Evolutionary conservation across 345 rosid species (phyloP), one percentile per base, ranked within the genome.

Genomic region (Arabis alpina): DNA sequence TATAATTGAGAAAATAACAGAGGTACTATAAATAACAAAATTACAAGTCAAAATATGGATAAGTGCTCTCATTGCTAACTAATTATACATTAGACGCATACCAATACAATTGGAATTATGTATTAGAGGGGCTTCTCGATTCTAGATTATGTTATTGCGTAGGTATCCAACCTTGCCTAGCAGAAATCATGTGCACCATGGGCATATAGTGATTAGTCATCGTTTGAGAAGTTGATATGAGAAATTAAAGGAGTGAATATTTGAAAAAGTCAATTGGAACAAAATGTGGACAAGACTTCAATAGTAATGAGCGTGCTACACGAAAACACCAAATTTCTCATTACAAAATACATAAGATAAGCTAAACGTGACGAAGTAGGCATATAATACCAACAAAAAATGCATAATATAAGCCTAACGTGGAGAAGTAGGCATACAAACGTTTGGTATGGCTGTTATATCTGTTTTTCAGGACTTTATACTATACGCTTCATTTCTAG

Each of bases 371-470:
- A 57, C 23, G 61, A 66, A 50, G 34, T 74, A 50, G 27, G 54
- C 66, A 73, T 65, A 49, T 32, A 73, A 65, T 71, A 62, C 55
- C 69, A 19, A 44, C 7, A 62, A 13, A 44, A 25, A 74, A 10
- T 28, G 49, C 56, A 48, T 47, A 55, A 54, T 49, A 54, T 68
- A 75, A 69, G 47, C 48, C 5, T 73, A 75, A 69, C 79, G 72
- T 73, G 67, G 54, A 73, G 54, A 74, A 37, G 25, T 74, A 60
- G 42, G 57, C 63, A 67, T 67, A 44, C 45, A 43, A 51, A 53
- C 14, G 78, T 74, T 74, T 74, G 78, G 78, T 74, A 44, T 43
- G 68, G 56, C 73, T 74, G 73, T 61, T 74, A 60, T 67, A 74
- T 74, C 73, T 43, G 68, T 74, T 74, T 74, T 59, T 16, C 39